A percentile compares a stretch with the other conserved stretches of the same genome.
Evolutionary conservation across 192 early-diverging fungal species (phyloP).

Genomic region (Umbelopsis sp.): DNA sequence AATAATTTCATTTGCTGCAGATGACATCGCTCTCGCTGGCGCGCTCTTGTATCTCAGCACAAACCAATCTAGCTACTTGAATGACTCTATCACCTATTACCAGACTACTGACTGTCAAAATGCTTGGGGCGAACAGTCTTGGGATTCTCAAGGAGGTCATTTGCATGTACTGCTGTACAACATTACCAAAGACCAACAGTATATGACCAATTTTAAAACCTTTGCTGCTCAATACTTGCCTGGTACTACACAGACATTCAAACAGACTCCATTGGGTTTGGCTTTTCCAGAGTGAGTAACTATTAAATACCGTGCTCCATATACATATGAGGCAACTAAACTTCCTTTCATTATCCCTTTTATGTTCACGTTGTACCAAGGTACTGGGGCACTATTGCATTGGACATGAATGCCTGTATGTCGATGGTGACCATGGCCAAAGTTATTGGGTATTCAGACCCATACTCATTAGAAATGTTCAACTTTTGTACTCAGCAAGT

Average conservation of each 20-base stretch:
- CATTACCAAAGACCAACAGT: slow-evolving; percentile 40
- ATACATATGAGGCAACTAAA: slow-evolving; percentile 3
- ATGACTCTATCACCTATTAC: slow-evolving; percentile 38
- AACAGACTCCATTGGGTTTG: slow-evolving; percentile 53
- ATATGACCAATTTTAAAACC: slow-evolving; percentile 34
- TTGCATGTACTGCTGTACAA: slow-evolving; percentile 45
- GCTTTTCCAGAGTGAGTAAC: slow-evolving; percentile 35
- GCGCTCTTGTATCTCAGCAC: slow-evolving; percentile 51
- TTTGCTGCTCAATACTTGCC: slow-evolving; percentile 40
- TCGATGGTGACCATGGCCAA: slow-evolving; percentile 47
- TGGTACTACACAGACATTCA: slow-evolving; percentile 30
- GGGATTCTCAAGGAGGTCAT: slow-evolving; percentile 53
- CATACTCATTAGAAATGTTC: slow-evolving; percentile 25
- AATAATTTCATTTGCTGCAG: slow-evolving; percentile 17
- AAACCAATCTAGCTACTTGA: slow-evolving; percentile 33
- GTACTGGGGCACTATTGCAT: slow-evolving; percentile 50
- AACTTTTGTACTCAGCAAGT: slow-evolving; percentile 50
- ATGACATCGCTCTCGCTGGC: slow-evolving; percentile 50
- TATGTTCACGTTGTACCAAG: slow-evolving; percentile 11
- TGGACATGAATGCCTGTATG: slow-evolving; percentile 44
- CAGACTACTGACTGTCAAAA: neutral
- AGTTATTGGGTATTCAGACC: slow-evolving; percentile 21
- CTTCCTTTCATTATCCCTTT: neutral
- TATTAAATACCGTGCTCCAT: slow-evolving; percentile 24
- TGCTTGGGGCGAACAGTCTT: slow-evolving; percentile 41